Percentiles rank a stretch among this genome's conserved stretches.
Conservation (phyloP, 2,329 filamentous ascomycete species). For the Alternaria longipes region DNA sequence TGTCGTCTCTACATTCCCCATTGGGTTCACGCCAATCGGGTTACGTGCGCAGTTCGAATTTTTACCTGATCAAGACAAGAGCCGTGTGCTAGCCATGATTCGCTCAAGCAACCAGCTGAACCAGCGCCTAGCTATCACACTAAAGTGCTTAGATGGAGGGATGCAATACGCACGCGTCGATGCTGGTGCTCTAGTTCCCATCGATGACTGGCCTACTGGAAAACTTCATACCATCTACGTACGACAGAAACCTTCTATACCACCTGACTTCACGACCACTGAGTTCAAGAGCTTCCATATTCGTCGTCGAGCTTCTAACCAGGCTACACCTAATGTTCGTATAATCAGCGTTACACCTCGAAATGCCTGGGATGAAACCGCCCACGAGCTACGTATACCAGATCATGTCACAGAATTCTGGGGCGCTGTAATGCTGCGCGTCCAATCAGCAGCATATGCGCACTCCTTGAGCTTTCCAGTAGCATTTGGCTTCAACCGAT, state of each 20-base stretch:
- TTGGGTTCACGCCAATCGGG: slow-evolving; percentile 33
- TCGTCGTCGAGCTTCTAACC: slow-evolving; percentile 26
- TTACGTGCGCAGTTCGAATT: slow-evolving; percentile 37
- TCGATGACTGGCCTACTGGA: slow-evolving; percentile 50
- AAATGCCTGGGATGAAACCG: slow-evolving; percentile 23
- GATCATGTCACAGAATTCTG: slow-evolving; percentile 17
- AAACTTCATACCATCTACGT: slow-evolving; percentile 36
- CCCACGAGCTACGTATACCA: slow-evolving; percentile 30
- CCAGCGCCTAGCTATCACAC: slow-evolving; percentile 34
- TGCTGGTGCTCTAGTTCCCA: slow-evolving; percentile 63
- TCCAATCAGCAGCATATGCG: slow-evolving; percentile 27
- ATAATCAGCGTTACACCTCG: slow-evolving; percentile 29
- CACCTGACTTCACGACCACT: slow-evolving; percentile 29
- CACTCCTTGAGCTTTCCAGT: slow-evolving; percentile 31
- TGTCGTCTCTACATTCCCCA: slow-evolving; percentile 26
- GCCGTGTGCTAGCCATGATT: slow-evolving; percentile 28
- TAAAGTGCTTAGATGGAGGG: slow-evolving; percentile 32
- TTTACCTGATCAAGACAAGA: slow-evolving; percentile 26
- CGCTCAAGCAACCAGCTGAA: slow-evolving; percentile 33
- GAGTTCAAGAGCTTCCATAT: slow-evolving; percentile 35
- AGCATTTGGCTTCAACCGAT: slow-evolving; percentile 32
- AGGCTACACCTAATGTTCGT: slow-evolving; percentile 26
- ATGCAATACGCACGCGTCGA: slow-evolving; percentile 48
- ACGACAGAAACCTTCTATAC: slow-evolving; percentile 33
- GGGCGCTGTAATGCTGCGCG: slow-evolving; percentile 27